These are phyloP conservation scores for Leishmania major DNA, from an alignment of 208 protist genomes.

Conservation along the genomic window DNA sequence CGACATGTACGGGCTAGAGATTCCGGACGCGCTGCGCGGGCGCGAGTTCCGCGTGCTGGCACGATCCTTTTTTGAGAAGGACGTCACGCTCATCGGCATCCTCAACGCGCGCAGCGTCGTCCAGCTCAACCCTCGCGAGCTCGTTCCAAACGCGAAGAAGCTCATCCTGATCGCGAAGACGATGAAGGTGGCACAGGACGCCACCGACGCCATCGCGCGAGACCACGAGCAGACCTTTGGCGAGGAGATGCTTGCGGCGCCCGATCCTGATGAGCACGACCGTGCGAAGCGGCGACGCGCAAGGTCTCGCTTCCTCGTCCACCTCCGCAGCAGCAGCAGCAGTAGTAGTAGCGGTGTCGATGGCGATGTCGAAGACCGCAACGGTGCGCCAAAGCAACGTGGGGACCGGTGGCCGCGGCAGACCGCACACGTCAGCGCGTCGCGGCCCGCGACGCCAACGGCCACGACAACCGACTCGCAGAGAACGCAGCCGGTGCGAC, in stretches of 20 bases:
- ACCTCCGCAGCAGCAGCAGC: not conserved
- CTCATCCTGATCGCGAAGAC: slow-evolving; percentile 72
- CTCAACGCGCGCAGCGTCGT: slow-evolving; percentile 55
- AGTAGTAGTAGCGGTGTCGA: not conserved
- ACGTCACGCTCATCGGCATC: slow-evolving; percentile 77
- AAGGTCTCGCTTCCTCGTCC: slow-evolving; percentile 3
- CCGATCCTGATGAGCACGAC: slow-evolving; percentile 43
- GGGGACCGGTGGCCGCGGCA: not conserved
- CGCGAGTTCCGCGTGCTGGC: slow-evolving; percentile 60
- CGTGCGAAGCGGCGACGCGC: slow-evolving; percentile 17
- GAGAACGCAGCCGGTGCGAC: not conserved
- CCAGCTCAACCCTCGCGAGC: slow-evolving; percentile 64
- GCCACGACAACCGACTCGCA: not conserved
- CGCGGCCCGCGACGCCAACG: not conserved
- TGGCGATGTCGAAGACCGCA: not conserved
- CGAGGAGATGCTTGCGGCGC: slow-evolving; percentile 59
- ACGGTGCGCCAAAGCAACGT: slow-evolving; percentile 1
- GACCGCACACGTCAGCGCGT: not conserved
- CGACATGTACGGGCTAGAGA: slow-evolving; percentile 66
- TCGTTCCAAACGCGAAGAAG: slow-evolving; percentile 59
- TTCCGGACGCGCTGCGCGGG: slow-evolving; percentile 61
- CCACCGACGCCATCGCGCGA: slow-evolving; percentile 44
- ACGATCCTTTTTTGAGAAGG: slow-evolving; percentile 53
- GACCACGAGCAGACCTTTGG: slow-evolving; percentile 51
- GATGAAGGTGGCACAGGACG: slow-evolving; percentile 47